Evolutionary conservation across 2,329 filamentous ascomycete species (phyloP).

Genomic region (Fusarium newnesense): DNA sequence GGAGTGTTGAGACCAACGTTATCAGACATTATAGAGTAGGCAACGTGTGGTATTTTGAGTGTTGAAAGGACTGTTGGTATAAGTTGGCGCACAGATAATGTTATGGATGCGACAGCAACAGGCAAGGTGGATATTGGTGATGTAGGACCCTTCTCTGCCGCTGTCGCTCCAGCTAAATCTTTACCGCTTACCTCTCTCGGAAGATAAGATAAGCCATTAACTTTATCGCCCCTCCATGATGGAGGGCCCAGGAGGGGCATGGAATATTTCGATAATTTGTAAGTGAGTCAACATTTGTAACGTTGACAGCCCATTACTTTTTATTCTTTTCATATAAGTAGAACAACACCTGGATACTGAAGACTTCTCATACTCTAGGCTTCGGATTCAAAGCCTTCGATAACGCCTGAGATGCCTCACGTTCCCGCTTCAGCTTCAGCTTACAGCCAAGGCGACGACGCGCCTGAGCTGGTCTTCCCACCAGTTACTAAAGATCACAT

Average conservation of each 20-base stretch:
- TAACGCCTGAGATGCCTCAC: constrained; percentile 48
- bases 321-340: neutral
- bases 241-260: constrained; percentile 35
- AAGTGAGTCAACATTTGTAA: constrained; percentile 35
- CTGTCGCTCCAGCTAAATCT: neutral
- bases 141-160: constrained; percentile 26
- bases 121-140: constrained; percentile 23
- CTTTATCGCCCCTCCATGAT: constrained; percentile 26
- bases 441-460: constrained; percentile 27
- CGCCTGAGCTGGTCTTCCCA: constrained; percentile 72
- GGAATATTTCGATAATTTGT: constrained; percentile 35
- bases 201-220: constrained; percentile 28
- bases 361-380: too few species aligned
- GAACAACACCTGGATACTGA: neutral
- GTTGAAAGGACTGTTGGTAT: neutral
- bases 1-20: constrained; percentile 97
- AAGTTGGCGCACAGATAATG: neutral
- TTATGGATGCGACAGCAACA: constrained; percentile 13
- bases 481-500: constrained; percentile 89
- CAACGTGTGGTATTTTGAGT: neutral
- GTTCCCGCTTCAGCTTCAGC: constrained; percentile 36
- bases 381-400: neutral
- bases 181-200: constrained; percentile 13
- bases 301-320: neutral
- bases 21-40: constrained; percentile 76